These are phyloP conservation scores for Arctium minus DNA, from an alignment of 129 eudicot species.

Conservation along the genomic window DNA sequence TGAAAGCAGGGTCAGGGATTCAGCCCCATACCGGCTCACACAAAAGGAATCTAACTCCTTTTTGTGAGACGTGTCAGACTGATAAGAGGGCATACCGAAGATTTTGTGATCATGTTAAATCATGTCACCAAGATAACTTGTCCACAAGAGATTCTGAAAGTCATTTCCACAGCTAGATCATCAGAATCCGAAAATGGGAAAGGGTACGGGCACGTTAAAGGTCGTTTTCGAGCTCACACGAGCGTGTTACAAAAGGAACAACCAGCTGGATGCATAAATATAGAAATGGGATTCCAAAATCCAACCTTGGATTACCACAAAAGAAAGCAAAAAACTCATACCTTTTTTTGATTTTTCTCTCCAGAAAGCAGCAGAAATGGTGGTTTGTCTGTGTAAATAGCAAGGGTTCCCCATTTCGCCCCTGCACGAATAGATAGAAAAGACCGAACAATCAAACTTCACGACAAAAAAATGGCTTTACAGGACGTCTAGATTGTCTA, in stretches of 20 bases:
- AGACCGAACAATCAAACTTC: slow-evolving; percentile 14
- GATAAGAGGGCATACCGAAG: slow-evolving; percentile 17
- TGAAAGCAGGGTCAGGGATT: background rate
- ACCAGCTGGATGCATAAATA: slow-evolving; percentile 28
- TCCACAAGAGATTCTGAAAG: slow-evolving; percentile 11
- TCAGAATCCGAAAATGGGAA: slow-evolving; percentile 8
- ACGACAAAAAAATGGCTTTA: background rate
- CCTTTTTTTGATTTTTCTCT: background rate
- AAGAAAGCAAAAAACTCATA: background rate
- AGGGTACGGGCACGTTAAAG: slow-evolving; percentile 12
- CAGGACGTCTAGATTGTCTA: no score
- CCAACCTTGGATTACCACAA: slow-evolving; percentile 20
- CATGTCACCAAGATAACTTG: slow-evolving; percentile 12
- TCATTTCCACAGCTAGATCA: slow-evolving; percentile 3
- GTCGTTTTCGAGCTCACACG: slow-evolving; percentile 11
- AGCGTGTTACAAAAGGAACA: slow-evolving; percentile 22
- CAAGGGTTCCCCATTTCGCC: slow-evolving; percentile 5
- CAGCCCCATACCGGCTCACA: background rate
- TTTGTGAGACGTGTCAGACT: background rate
- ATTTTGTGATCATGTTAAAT: slow-evolving; percentile 18
- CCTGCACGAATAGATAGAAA: slow-evolving; percentile 7
- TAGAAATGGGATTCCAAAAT: slow-evolving; percentile 24
- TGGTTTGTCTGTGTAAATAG: slow-evolving; percentile 4
- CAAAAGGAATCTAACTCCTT: slow-evolving; percentile 16
- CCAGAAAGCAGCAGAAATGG: slow-evolving; percentile 6